Base-by-base conservation (phyloP, 768 basidiomycete species). In the Coprinopsis marcescibilis region DNA sequence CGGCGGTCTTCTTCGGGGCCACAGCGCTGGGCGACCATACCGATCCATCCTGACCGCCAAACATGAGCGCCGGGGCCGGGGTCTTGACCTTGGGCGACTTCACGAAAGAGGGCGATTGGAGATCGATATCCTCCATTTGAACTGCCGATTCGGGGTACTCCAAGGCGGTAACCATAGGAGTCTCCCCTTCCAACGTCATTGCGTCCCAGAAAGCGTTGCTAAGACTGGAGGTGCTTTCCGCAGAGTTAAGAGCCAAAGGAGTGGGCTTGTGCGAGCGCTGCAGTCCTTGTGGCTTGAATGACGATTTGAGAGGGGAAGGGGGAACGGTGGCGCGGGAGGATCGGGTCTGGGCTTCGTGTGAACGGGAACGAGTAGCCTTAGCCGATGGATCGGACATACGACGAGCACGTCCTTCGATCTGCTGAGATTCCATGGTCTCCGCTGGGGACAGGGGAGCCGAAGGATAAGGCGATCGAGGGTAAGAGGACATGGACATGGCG, bases 121-220 rank as follows among this genome's bases (percentile, higher is more conserved):
- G 41, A 34, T 49, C 37, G 23, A 49, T 59, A 46, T 62, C 63
- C 33, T 65, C 60, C 46, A 61, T 59, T 24, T 59, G 60, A 6
- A 56, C 56, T 25, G 64, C 64, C 26, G 60, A 63, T 38, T 62
- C 61, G 0, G 63, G 61, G 53, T 65, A 59, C 46, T 62, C 60
- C 37, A 60, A 55, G 23, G 64, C 63, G 12, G 64, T 65, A 19
- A 65, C 60, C 59, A 59, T 64, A n/a, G 60, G 57, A 39, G 59
- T 55, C 12, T 62, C 56, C 13, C 46, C 48, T 7, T 51, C 53
- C 44, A 74, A 49, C 5, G 70, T 66, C 15, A 75, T 60, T 0
- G 70, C 67, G 42, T 68, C 57, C 73, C 73, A 75, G 50, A 75
- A 75, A n/a, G 66, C 70, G 34, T 71, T 62, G 26, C 57, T 69